These are phyloP conservation scores for Microstroma glucosiphilum DNA, from an alignment of 1,284 basidiomycete genomes.

Conservation along the genomic window DNA sequence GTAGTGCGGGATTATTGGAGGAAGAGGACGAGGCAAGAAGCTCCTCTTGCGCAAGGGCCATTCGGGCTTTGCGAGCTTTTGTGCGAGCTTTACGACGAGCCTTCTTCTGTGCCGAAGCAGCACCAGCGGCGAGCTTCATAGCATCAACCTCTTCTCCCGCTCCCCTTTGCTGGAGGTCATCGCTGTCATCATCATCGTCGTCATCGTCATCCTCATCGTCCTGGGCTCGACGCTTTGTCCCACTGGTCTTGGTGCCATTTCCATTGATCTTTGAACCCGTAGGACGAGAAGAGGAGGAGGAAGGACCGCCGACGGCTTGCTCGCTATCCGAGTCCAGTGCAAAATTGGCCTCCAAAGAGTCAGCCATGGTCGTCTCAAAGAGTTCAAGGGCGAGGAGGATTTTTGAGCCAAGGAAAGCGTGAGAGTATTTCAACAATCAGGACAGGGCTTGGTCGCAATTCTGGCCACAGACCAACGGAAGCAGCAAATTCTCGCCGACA, in stretches of 20 bases:
- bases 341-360: conserved; percentile 1
- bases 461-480: too few species aligned
- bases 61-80: conserved; percentile 5
- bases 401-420: too few species aligned
- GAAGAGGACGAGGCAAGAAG: neutral
- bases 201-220: neutral
- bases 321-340: conserved; percentile 1
- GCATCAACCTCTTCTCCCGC: too few species aligned
- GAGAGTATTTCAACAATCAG: too few species aligned
- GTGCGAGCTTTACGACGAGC: neutral
- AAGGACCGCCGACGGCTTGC: neutral
- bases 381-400: too few species aligned
- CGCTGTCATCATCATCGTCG: neutral
- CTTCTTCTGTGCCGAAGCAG: neutral
- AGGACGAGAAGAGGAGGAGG: neutral
- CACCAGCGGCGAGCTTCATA: conserved; percentile 1
- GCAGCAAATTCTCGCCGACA: too few species aligned
- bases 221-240: neutral
- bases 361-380: neutral
- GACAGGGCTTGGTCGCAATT: too few species aligned
- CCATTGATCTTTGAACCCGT: neutral
- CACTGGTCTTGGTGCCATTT: neutral
- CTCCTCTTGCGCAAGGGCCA: neutral
- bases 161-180: too few species aligned
- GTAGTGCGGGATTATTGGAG: neutral